Percentiles rank a stretch among this genome's conserved stretches.
phyloP scores from a whole-genome alignment of 2,329 filamentous ascomycete species.

The Ophiocordyceps camponoti-leonardi region DNA sequence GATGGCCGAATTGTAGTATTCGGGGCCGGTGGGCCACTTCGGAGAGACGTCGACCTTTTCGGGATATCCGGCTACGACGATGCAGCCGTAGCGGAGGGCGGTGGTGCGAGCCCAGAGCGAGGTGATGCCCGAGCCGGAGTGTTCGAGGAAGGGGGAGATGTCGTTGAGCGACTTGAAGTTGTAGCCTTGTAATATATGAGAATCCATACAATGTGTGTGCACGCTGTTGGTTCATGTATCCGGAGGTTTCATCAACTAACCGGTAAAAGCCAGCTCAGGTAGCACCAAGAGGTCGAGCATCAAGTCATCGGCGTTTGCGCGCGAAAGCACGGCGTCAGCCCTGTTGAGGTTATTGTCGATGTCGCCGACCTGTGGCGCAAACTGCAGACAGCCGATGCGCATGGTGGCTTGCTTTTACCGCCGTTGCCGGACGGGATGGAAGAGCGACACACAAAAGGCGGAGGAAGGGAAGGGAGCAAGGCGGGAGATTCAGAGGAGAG shows the following conservation, averaged over 20 bases:
- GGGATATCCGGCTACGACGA: constrained; percentile 57
- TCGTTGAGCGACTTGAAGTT: constrained; percentile 56
- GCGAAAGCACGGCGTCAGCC: constrained; percentile 45
- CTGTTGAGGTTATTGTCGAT: constrained; percentile 52
- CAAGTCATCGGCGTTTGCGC: constrained; percentile 31
- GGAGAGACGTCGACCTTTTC: constrained; percentile 40
- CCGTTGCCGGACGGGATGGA: neutral
- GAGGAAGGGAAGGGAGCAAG: neutral
- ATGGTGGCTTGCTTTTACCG: constrained; percentile 20
- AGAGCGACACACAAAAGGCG: neutral
- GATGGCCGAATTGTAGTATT: constrained; percentile 38
- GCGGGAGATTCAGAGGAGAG: too few species aligned
- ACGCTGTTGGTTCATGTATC: too few species aligned
- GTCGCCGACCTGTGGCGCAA: constrained; percentile 52
- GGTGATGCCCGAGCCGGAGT: constrained; percentile 44
- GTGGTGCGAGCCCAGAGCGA: constrained; percentile 54
- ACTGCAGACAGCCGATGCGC: constrained; percentile 56
- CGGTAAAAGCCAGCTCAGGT: constrained; percentile 61
- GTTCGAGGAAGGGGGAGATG: constrained; percentile 54
- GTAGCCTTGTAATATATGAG: constrained; percentile 39
- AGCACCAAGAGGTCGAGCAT: constrained; percentile 61
- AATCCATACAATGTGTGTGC: too few species aligned
- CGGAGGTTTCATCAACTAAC: constrained; percentile 20
- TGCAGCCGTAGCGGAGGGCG: constrained; percentile 48
- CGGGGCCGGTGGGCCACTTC: constrained; percentile 31